Evolutionary conservation across 345 rosid species (phyloP).

Genomic region (Brassica incana): DNA sequence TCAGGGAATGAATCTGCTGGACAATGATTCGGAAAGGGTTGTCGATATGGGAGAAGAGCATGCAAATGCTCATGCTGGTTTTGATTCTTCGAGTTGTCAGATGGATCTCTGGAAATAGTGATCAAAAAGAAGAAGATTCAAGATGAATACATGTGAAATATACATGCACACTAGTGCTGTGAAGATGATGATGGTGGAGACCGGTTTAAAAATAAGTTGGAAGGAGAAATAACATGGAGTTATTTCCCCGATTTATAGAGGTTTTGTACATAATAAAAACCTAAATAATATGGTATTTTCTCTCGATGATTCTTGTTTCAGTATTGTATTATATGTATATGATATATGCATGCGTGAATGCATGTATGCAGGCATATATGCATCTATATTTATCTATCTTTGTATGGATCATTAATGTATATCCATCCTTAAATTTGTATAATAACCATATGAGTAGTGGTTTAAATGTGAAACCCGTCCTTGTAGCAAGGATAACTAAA

Average conservation of each 20-base stretch:
- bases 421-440: conserved; percentile 8
- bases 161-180: conserved; percentile 7
- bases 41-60: conserved; percentile 47
- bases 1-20: conserved; percentile 40
- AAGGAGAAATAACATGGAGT: conserved; percentile 28
- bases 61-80: conserved; percentile 38
- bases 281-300: conserved; percentile 40
- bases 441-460: background rate
- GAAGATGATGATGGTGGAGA: conserved; percentile 37
- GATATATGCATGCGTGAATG: conserved; percentile 14
- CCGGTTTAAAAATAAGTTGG: conserved; percentile 20
- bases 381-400: background rate
- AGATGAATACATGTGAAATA: conserved; percentile 6
- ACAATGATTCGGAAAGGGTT: conserved; percentile 47
- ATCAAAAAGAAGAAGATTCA: conserved; percentile 30
- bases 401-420: conserved; percentile 12
- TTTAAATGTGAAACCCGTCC: conserved; percentile 14
- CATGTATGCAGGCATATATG: background rate
- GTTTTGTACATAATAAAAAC: conserved; percentile 67
- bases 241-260: conserved; percentile 33
- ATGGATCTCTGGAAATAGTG: conserved; percentile 77
- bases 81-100: conserved; percentile 64
- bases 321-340: conserved; percentile 14
- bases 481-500: background rate
- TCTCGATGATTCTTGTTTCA: conserved; percentile 25